These are phyloP conservation scores for Lactarius hengduanensis DNA, from an alignment of 768 basidiomycete genomes.

Conservation along the genomic window DNA sequence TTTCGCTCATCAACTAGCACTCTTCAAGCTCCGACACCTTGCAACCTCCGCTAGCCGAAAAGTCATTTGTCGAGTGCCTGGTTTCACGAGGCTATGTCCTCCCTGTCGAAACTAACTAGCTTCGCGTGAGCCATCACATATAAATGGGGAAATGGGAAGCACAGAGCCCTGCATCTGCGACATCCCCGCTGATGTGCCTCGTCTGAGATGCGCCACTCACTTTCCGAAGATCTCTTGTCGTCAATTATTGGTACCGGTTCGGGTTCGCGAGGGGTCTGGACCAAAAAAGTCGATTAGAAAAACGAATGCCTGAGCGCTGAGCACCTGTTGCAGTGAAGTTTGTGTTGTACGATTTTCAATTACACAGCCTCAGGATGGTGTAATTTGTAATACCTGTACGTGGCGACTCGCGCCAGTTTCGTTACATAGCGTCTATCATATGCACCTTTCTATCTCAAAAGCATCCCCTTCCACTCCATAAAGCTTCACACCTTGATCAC, in stretches of 20 bases:
- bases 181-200: neutral
- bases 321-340: conserved; percentile 1
- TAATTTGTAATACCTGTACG: neutral
- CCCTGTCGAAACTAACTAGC: neutral
- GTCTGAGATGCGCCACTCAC: neutral
- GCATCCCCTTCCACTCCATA: neutral
- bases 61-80: too few species aligned
- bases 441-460: neutral
- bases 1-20: too few species aligned
- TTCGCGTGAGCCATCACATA: neutral
- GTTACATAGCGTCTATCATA: neutral
- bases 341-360: neutral
- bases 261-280: conserved; percentile 6
- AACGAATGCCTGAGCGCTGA: conserved; percentile 29
- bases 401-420: neutral
- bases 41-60: too few species aligned
- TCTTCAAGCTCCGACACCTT: too few species aligned
- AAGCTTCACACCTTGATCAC: neutral
- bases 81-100: neutral
- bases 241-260: neutral
- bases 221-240: conserved; percentile 10
- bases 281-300: conserved; percentile 27
- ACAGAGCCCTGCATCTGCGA: neutral
- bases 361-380: neutral
- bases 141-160: conserved; percentile 9